Percentiles rank a stretch among this genome's conserved stretches.
Conservation (phyloP, 177 flowering plant genomes). For the Vitis hybrid region DNA sequence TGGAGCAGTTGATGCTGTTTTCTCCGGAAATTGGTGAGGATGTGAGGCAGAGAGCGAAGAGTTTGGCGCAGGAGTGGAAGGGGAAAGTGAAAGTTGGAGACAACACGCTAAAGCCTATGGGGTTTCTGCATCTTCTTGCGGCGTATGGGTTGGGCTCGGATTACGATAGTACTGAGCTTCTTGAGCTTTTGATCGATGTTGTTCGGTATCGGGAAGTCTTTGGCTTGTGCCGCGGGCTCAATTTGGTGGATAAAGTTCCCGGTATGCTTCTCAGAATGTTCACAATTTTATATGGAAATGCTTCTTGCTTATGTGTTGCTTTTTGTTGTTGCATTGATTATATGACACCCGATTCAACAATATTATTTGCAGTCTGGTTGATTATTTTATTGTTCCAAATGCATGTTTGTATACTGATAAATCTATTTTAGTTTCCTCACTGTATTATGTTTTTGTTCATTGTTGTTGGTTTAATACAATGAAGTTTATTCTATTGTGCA, state of each 20-base stretch:
- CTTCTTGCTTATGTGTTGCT: not conserved
- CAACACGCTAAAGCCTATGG: slow-evolving; percentile 33
- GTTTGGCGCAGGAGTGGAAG: slow-evolving; percentile 60
- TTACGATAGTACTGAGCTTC: slow-evolving; percentile 37
- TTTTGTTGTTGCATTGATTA: not conserved
- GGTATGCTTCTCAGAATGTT: slow-evolving; percentile 29
- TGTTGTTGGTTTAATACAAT: too few species aligned
- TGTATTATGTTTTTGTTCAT: too few species aligned
- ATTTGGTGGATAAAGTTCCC: slow-evolving; percentile 35
- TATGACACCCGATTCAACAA: too few species aligned
- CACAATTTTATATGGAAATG: not conserved
- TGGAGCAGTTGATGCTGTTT: slow-evolving; percentile 40
- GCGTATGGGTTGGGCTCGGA: slow-evolving; percentile 40
- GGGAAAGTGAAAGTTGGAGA: slow-evolving; percentile 26
- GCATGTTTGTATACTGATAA: too few species aligned
- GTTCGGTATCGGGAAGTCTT: slow-evolving; percentile 35
- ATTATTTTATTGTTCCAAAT: too few species aligned
- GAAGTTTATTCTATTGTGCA: too few species aligned
- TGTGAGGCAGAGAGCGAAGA: slow-evolving; percentile 44
- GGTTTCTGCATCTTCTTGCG: slow-evolving; percentile 52
- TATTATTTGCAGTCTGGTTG: too few species aligned
- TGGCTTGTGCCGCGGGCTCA: slow-evolving; percentile 41
- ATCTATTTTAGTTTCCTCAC: too few species aligned
- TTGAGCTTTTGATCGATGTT: slow-evolving; percentile 32
- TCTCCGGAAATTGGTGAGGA: slow-evolving; percentile 9